phyloP scores from a whole-genome alignment of 306 rosid species.

The Fragaria nilgerrensis region DNA sequence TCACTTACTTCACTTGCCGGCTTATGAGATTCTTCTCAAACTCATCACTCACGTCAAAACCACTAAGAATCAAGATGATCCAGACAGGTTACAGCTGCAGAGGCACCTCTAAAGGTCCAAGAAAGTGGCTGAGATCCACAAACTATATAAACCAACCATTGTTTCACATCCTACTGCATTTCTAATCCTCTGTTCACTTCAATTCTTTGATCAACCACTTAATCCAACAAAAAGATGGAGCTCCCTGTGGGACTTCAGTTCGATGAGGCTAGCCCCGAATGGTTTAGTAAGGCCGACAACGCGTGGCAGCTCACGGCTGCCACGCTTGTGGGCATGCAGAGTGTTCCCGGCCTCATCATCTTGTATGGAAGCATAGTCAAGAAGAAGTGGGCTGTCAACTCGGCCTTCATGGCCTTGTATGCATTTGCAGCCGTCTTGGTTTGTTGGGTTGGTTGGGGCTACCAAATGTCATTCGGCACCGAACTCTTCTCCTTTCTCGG shows the following conservation, averaged over 20 bases:
- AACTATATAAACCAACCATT: background rate
- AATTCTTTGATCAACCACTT: background rate
- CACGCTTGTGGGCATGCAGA: background rate
- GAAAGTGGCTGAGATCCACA: background rate
- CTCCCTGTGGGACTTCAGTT: background rate
- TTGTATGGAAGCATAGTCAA: constrained; percentile 1
- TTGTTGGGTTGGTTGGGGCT: background rate
- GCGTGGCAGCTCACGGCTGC: background rate
- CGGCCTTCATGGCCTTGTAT: background rate
- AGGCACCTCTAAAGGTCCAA: background rate
- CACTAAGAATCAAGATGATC: background rate
- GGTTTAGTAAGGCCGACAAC: background rate
- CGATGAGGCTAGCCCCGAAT: background rate
- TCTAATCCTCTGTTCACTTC: background rate
- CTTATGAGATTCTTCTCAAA: background rate
- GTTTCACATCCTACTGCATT: background rate
- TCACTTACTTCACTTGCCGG: background rate
- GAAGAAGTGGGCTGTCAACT: background rate
- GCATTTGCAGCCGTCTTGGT: background rate
- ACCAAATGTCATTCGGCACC: background rate
- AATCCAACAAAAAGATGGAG: background rate
- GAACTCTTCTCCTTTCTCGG: background rate
- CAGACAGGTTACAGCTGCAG: background rate
- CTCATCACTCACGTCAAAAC: background rate
- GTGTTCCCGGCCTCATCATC: background rate